phyloP scores from a whole-genome alignment of 805 yeast species.

The Starmera caribaea region DNA sequence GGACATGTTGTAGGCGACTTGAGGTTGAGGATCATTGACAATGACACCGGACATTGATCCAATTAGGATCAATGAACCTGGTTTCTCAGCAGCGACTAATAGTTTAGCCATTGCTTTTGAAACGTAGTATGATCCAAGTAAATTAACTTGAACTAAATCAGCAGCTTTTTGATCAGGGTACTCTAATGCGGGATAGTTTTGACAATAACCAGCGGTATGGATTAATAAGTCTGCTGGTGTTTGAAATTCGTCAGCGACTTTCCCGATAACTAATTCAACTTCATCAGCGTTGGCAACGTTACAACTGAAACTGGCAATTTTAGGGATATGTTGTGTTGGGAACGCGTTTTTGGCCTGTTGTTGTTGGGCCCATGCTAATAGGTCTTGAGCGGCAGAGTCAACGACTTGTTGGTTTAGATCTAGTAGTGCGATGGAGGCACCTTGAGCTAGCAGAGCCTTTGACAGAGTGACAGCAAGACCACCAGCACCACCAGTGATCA shows the following conservation, averaged over 20 bases:
- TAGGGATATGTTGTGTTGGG: slow-evolving; percentile 17
- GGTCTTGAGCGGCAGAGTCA: slow-evolving; percentile 42
- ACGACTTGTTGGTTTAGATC: slow-evolving; percentile 59
- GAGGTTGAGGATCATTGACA: slow-evolving; percentile 74
- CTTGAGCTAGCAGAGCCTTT: slow-evolving; percentile 63
- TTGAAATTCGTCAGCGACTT: slow-evolving; percentile 48
- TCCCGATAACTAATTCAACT: slow-evolving; percentile 46
- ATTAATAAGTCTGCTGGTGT: slow-evolving; percentile 55
- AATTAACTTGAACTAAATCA: slow-evolving; percentile 58
- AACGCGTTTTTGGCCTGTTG: too few species aligned
- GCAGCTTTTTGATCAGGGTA: slow-evolving; percentile 68
- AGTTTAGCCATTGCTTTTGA: slow-evolving; percentile 68
- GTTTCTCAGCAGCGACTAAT: slow-evolving; percentile 40
- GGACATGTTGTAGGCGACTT: slow-evolving; percentile 73
- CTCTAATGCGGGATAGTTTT: slow-evolving; percentile 68
- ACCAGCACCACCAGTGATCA: slow-evolving; percentile 25
- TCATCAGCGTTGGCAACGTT: slow-evolving; percentile 57
- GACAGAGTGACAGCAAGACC: slow-evolving; percentile 43
- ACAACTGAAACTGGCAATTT: slow-evolving; percentile 58
- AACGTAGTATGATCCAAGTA: slow-evolving; percentile 66
- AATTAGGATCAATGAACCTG: slow-evolving; percentile 56
- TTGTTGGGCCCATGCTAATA: slow-evolving; percentile 35
- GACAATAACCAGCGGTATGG: slow-evolving; percentile 82
- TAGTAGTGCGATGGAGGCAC: slow-evolving; percentile 65
- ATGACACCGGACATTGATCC: slow-evolving; percentile 78